Conservation (phyloP, 805 yeast species). For the Suhomyces pyralidae region DNA sequence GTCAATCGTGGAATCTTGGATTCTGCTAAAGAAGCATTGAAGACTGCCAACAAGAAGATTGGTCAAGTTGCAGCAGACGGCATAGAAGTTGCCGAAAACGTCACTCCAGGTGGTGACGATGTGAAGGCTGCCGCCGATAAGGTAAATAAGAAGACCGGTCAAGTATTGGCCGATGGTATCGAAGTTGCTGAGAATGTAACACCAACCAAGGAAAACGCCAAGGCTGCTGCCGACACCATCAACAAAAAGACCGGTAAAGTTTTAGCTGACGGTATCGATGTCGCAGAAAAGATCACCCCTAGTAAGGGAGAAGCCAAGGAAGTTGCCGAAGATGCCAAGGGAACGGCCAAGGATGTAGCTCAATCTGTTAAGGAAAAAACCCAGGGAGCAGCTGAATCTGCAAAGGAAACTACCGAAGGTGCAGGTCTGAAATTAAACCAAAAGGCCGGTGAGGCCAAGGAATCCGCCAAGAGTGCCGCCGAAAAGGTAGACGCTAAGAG, state of each 20-base stretch:
- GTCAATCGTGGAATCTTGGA: constrained; percentile 20
- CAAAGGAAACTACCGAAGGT: neutral
- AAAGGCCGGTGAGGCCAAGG: neutral
- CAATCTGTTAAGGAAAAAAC: constrained; percentile 34
- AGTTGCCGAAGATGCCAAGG: neutral
- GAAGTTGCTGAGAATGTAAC: constrained; percentile 4
- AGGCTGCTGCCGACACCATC: constrained; percentile 7
- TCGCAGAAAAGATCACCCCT: constrained; percentile 20
- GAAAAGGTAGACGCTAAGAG: constrained; percentile 4
- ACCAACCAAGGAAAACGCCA: constrained; percentile 2
- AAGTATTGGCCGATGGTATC: constrained; percentile 31
- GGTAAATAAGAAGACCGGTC: constrained; percentile 30
- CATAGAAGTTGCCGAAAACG: constrained; percentile 33
- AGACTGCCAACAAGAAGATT: constrained; percentile 34
- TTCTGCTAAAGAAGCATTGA: constrained; percentile 34
- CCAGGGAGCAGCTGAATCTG: constrained; percentile 11
- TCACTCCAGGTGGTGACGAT: constrained; percentile 18
- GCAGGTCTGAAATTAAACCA: neutral
- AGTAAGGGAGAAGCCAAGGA: constrained; percentile 1
- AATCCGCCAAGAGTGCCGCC: neutral
- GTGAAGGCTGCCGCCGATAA: constrained; percentile 22
- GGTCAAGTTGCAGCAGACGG: constrained; percentile 42
- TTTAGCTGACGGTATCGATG: constrained; percentile 37
- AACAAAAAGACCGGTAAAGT: constrained; percentile 35
- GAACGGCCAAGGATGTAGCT: constrained; percentile 1